Conservation (phyloP, 345 rosid species). For the Conringia planisiliqua region DNA sequence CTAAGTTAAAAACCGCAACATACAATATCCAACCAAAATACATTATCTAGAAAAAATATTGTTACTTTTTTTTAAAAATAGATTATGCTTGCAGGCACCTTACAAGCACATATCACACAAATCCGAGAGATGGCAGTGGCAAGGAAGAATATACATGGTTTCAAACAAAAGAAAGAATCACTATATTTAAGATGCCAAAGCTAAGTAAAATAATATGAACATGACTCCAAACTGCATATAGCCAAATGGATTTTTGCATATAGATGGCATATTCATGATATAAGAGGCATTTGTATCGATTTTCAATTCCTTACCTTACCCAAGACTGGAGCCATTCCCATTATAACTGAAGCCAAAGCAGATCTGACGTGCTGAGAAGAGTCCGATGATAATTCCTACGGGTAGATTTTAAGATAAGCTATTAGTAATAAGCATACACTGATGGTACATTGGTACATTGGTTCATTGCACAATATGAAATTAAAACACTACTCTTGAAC, state of each 20-base stretch:
- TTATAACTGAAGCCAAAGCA: constrained; percentile 79
- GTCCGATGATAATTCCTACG: constrained; percentile 69
- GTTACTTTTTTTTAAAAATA: neutral
- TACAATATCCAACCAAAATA: neutral
- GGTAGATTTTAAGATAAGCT: constrained; percentile 10
- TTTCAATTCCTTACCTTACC: constrained; percentile 42
- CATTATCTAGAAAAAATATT: neutral
- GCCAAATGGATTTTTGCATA: neutral
- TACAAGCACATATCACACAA: neutral
- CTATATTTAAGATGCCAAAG: neutral
- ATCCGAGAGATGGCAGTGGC: neutral
- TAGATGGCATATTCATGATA: neutral
- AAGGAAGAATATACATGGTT: neutral
- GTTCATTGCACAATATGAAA: neutral
- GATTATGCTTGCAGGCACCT: neutral
- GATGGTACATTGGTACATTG: neutral
- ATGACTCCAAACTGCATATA: neutral
- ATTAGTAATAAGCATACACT: neutral
- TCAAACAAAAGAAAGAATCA: neutral
- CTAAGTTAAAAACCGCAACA: neutral
- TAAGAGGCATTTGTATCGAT: neutral
- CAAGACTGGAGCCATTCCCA: constrained; percentile 83
- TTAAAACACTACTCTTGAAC: neutral
- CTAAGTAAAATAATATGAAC: neutral
- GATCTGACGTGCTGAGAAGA: constrained; percentile 79